Percentiles rank a stretch among this genome's conserved stretches.
Evolutionary conservation across 805 yeast genomes (phyloP).

Genomic region (Nakazawaea molendinolei): DNA sequence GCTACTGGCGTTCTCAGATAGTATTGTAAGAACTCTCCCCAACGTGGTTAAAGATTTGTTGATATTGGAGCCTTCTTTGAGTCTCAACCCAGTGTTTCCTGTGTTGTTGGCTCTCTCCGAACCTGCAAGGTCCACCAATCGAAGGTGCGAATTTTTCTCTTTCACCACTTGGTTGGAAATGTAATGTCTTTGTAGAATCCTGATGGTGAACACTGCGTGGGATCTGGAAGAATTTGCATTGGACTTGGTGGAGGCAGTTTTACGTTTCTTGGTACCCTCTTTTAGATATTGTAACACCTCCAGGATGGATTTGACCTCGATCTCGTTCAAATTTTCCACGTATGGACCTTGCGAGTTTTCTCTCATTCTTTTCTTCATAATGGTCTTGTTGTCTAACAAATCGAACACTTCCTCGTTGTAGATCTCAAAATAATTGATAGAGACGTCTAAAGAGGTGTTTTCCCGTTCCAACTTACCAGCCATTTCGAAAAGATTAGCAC

Average conservation of each 20-base stretch:
- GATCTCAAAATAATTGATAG: constrained; percentile 63
- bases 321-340: constrained; percentile 60
- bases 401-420: constrained; percentile 76
- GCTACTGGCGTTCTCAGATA: constrained; percentile 33
- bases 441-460: constrained; percentile 33
- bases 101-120: constrained; percentile 65
- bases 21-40: constrained; percentile 55
- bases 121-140: constrained; percentile 76
- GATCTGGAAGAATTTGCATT: constrained; percentile 72
- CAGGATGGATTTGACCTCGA: constrained; percentile 35
- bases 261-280: constrained; percentile 48
- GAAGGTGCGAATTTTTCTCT: constrained; percentile 51
- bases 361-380: constrained; percentile 41
- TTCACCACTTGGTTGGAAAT: constrained; percentile 32
- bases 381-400: constrained; percentile 28
- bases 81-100: constrained; percentile 52
- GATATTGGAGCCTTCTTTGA: constrained; percentile 71
- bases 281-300: constrained; percentile 42
- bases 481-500: constrained; percentile 44
- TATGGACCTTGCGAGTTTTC: constrained; percentile 68
- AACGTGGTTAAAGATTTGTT: constrained; percentile 73
- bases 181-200: constrained; percentile 49
- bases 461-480: constrained; percentile 27
- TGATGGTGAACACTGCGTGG: constrained; percentile 69
- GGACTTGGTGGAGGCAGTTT: constrained; percentile 69